Evolutionary conservation across 1,284 basidiomycete genomes (phyloP).

Genomic region (Fomitopsis betulina): DNA sequence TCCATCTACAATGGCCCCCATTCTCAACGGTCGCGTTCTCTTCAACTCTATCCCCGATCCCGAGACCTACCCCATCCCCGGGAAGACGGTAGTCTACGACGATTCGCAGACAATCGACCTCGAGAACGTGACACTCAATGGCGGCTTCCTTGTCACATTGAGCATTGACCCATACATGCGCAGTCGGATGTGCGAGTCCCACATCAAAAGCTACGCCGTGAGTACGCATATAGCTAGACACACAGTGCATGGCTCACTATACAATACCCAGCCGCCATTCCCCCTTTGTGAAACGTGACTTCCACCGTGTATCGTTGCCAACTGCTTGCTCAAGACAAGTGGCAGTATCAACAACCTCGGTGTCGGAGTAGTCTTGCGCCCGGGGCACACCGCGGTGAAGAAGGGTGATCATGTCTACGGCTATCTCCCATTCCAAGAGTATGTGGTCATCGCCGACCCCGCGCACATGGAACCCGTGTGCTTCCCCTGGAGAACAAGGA

Average conservation of each 20-base stretch:
- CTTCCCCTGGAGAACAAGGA: conserved; percentile 22
- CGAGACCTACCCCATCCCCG: conserved; percentile 33
- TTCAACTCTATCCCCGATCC: conserved; percentile 11
- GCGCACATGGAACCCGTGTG: conserved; percentile 8
- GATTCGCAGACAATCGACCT: conserved; percentile 42
- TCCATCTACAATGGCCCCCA: conserved; percentile 7
- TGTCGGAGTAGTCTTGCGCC: conserved; percentile 41
- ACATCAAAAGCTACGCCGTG: conserved; percentile 20
- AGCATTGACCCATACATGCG: conserved; percentile 48
- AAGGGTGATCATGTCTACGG: conserved; percentile 42
- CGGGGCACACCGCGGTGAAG: conserved; percentile 35
- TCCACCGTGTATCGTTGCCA: no score
- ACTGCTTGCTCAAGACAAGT: no score
- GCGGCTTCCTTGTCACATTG: conserved; percentile 44
- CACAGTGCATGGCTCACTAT: no score
- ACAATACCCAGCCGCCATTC: no score
- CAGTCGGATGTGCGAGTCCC: conserved; percentile 29
- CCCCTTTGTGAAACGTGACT: no score
- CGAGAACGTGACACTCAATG: conserved; percentile 41
- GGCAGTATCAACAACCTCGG: no score
- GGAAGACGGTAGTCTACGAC: conserved; percentile 44
- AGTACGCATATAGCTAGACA: no score
- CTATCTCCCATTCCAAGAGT: conserved; percentile 22
- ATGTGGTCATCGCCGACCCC: conserved; percentile 7
- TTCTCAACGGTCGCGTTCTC: conserved; percentile 13